Evolutionary conservation across 2,329 filamentous ascomycete species (phyloP).

Genomic region (Diaporthe humulicola): DNA sequence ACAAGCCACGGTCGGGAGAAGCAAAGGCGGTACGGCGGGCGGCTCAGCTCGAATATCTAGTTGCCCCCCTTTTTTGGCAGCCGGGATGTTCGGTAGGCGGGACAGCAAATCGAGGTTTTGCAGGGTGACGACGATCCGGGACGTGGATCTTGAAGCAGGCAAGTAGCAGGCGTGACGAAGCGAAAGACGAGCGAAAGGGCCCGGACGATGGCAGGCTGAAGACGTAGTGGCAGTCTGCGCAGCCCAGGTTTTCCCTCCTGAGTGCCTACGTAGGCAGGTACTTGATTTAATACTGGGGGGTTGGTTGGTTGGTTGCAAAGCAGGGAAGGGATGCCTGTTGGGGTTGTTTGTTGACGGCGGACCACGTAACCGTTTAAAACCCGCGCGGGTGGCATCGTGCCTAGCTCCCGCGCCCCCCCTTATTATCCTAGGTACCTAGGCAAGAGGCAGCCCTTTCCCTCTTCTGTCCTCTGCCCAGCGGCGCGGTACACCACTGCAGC

Average conservation of each 20-base stretch:
- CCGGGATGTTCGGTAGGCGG: slow-evolving; percentile 10
- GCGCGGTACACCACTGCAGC: background rate
- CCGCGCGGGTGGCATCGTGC: slow-evolving; percentile 21
- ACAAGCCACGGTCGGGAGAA: slow-evolving; percentile 1
- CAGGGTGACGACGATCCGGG: slow-evolving; percentile 7
- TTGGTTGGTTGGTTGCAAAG: slow-evolving; percentile 17
- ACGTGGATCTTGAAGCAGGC: background rate
- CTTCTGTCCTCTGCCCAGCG: background rate
- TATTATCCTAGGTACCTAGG: slow-evolving; percentile 4
- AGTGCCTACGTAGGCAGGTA: slow-evolving; percentile 18
- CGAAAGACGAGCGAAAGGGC: background rate
- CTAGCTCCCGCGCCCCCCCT: slow-evolving; percentile 22
- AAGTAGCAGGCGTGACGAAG: background rate
- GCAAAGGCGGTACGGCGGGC: background rate
- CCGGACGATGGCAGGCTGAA: background rate
- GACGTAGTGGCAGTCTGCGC: background rate
- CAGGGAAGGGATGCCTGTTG: slow-evolving; percentile 24
- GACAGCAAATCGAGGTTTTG: background rate
- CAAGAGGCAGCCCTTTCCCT: slow-evolving; percentile 14
- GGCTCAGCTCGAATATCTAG: background rate
- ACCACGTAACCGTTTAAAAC: slow-evolving; percentile 29
- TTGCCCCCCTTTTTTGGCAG: background rate
- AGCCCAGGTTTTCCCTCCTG: background rate
- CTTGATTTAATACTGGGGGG: slow-evolving; percentile 10
- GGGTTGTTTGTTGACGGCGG: slow-evolving; percentile 17